These are phyloP conservation scores for Trichoderma atrobrunneum DNA, from an alignment of 2,329 filamentous ascomycete species.

Conservation along the genomic window DNA sequence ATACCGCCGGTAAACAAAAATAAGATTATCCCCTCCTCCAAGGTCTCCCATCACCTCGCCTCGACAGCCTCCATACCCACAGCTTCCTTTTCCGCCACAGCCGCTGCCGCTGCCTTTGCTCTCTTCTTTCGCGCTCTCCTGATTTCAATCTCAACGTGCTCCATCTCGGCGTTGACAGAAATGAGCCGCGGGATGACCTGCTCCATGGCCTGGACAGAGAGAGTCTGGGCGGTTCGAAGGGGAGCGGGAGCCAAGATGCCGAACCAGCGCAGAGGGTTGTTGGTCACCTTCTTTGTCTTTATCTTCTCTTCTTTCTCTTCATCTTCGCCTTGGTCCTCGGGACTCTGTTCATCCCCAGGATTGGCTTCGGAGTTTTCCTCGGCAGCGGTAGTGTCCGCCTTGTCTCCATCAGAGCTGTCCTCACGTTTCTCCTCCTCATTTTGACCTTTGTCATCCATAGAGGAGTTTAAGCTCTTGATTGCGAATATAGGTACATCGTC, in stretches of 20 bases:
- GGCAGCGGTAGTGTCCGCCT: not conserved
- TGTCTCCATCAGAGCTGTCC: not conserved
- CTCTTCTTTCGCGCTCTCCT: slow-evolving; percentile 57
- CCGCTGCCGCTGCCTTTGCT: slow-evolving; percentile 42
- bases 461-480: not conserved
- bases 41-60: not conserved
- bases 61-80: slow-evolving; percentile 19
- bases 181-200: slow-evolving; percentile 56
- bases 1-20: not conserved
- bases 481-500: not conserved
- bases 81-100: slow-evolving; percentile 33
- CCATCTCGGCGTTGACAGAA: slow-evolving; percentile 59
- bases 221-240: slow-evolving; percentile 56
- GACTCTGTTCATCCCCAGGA: not conserved
- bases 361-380: not conserved
- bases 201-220: slow-evolving; percentile 56
- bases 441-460: slow-evolving; percentile 10
- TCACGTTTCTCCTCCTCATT: slow-evolving; percentile 10
- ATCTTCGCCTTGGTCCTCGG: not conserved
- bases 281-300: slow-evolving; percentile 21
- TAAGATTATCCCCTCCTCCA: not conserved
- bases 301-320: slow-evolving; percentile 14
- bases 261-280: slow-evolving; percentile 55
- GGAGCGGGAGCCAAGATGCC: slow-evolving; percentile 52
- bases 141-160: slow-evolving; percentile 65